Percentiles rank a stretch among this genome's conserved stretches.
Evolutionary conservation across 371 early-diverging fungal genomes (phyloP).

Genomic region (Rhizopus sp.): DNA sequence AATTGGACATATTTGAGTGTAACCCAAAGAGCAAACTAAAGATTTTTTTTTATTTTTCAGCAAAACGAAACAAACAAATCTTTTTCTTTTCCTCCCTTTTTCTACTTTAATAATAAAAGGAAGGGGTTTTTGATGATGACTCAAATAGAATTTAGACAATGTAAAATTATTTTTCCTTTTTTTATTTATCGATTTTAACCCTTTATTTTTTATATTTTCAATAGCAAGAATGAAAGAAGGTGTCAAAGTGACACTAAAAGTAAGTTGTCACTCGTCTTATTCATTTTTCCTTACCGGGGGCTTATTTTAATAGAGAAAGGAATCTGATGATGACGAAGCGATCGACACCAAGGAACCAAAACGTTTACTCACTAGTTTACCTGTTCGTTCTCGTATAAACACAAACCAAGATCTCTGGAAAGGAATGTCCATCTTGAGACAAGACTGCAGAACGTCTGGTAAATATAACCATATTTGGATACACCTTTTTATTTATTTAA

Average conservation of each 20-base stretch:
- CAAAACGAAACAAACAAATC: not conserved
- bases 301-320: conserved; percentile 1
- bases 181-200: no score
- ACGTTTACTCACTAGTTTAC: not conserved
- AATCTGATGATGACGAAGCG: not conserved
- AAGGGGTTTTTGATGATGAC: not conserved
- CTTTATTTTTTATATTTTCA: no score
- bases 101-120: not conserved
- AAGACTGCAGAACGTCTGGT: conserved; percentile 40
- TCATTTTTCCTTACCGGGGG: not conserved
- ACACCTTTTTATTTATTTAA: conserved; percentile 3
- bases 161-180: not conserved
- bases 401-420: conserved; percentile 35
- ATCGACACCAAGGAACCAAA: conserved; percentile 4
- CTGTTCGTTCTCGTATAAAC: conserved; percentile 27
- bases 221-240: not conserved
- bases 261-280: not conserved
- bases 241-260: not conserved
- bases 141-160: not conserved
- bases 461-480: conserved; percentile 6
- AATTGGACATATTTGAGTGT: not conserved
- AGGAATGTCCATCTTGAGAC: conserved; percentile 25
- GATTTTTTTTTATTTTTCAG: not conserved
- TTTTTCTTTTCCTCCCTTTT: not conserved
- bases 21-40: not conserved